Evolutionary conservation across 2,329 filamentous ascomycete genomes (phyloP), one percentile per base, ranked within the genome.

Genomic region (Diaporthe citri): DNA sequence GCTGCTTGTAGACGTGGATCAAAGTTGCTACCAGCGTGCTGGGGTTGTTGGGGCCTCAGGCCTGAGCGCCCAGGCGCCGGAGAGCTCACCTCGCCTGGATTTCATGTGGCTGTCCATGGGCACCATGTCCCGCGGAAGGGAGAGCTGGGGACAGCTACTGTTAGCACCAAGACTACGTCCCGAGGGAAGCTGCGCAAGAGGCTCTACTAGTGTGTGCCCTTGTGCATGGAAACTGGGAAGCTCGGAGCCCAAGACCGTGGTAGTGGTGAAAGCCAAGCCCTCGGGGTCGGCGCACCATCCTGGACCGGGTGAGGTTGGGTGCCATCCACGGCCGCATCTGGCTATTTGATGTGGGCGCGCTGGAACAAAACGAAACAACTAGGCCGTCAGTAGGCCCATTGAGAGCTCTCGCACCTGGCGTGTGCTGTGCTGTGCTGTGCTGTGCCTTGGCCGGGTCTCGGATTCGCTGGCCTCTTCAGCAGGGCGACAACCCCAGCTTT

Each of bases 281-380:
- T 36, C 12, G 20, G 56, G 46, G 22, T 52, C 31, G n/a, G 46
- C 7, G 28, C 31, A 39, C 46, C 34, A 67, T 67, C 64, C 64
- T 67, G 46, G 46, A 8, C 31, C 46, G n/a, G 13, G 62, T 10
- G 62, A n/a, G 15, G 46, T 17, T 28, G 34, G 62, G 31, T 39
- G 41, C 62, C 62, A 39, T 67, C 62, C 22, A 52, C 20, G 62
- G 46, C 46, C 22, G 62, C 46, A 52, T 25, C 46, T 52, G 46
- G 62, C 31, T 52, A n/a, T 39, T 52, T 39, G 64, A 48, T 52
- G 62, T 67, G 62, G 62, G 62, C 46, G 62, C 7, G 34, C 46
- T 52, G 31, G 22, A 20, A n/a, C 46, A 20, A 60, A 48, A 59
- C 56, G 28, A 57, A 36, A 36, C 31, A 57, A 36, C 15, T 6